Evolutionary conservation across 257 asterid genomes (phyloP).

Genomic region (Salvia hispanica): DNA sequence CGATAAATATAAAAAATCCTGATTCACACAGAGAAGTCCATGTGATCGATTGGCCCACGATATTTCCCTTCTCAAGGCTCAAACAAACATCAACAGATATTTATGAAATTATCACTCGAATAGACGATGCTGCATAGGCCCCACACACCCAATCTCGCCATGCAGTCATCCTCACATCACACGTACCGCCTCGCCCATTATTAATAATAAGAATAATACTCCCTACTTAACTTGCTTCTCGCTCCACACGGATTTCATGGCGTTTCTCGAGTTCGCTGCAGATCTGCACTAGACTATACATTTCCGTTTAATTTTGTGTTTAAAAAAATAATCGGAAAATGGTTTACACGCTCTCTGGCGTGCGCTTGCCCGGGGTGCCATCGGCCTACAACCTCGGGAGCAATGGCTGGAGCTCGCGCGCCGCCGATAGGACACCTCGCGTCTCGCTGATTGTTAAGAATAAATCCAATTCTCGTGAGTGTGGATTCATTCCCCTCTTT

Average conservation of each 20-base stretch:
- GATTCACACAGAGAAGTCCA: too few species aligned
- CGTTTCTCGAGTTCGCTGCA: constrained; percentile 38
- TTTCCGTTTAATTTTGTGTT: not conserved
- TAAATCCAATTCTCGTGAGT: constrained; percentile 50
- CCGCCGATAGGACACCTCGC: constrained; percentile 34
- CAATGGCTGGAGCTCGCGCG: constrained; percentile 37
- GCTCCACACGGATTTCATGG: too few species aligned
- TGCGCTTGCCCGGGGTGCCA: constrained; percentile 59
- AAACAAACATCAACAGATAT: not conserved
- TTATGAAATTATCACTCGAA: constrained; percentile 7
- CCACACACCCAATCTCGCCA: constrained; percentile 46
- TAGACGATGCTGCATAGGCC: constrained; percentile 42
- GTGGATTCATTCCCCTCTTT: not conserved
- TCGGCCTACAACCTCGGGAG: constrained; percentile 43
- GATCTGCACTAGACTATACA: constrained; percentile 26
- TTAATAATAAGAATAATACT: not conserved
- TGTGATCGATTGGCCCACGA: too few species aligned
- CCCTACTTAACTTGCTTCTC: not conserved
- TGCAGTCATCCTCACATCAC: constrained; percentile 46
- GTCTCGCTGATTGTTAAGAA: constrained; percentile 40
- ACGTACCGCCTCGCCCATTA: constrained; percentile 40
- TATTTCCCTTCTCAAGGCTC: too few species aligned
- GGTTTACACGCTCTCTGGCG: constrained; percentile 72
- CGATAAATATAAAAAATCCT: too few species aligned
- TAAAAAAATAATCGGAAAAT: constrained; percentile 28